Evolutionary conservation across 2,329 filamentous ascomycete genomes (phyloP), one percentile per base, ranked within the genome.

Genomic region (Arthroderma sp.): DNA sequence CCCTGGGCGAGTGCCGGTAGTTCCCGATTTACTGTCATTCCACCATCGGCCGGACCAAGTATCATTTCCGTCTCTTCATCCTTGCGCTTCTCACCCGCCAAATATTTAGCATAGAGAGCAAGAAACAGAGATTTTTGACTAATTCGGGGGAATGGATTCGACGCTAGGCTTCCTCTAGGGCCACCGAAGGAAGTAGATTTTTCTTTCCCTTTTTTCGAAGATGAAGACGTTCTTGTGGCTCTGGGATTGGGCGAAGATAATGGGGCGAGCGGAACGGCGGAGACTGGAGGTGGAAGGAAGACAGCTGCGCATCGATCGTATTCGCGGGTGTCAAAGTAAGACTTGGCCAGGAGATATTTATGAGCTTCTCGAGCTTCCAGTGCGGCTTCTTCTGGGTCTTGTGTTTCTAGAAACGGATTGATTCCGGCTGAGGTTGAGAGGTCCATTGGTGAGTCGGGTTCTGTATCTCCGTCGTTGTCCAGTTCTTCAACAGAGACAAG

Each of bases 41-140:
- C 87, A 9, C 86, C 80, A 63, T 98, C 91, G 47, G 88, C 81
- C 1, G 91, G 89, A 0, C 91, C 91, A 65, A 96, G 78, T 42
- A 98, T 85, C 83, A 95, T 95, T 66, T 98, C 91, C 22, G 85
- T 86, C 47, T 96, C 89, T 63, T 98, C 91, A 55, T 94, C 85
- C 63, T 89, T 94, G 52, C 85, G 80, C 70, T 96, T 95, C 70
- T 98, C 91, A 1, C 91, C 91, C 0, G 88, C 83, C 51, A 96
- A 77, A 59, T 88, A 87, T 58, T 89, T 93, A 38, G 91, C 85
- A 57, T 98, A 98, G 3, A 96, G 70, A 0, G 87, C 83, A 7
- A 98, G 72, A 58, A 98, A 98, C 15, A 96, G 65, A 43, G 89
- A 87, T 65, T 89, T 93, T 61, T 95, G 87, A 59, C 88, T 95